Evolutionary conservation across 2,329 filamentous ascomycete species (phyloP), one percentile per base, ranked within the genome.

Genomic region (Ciborinia camelliae): DNA sequence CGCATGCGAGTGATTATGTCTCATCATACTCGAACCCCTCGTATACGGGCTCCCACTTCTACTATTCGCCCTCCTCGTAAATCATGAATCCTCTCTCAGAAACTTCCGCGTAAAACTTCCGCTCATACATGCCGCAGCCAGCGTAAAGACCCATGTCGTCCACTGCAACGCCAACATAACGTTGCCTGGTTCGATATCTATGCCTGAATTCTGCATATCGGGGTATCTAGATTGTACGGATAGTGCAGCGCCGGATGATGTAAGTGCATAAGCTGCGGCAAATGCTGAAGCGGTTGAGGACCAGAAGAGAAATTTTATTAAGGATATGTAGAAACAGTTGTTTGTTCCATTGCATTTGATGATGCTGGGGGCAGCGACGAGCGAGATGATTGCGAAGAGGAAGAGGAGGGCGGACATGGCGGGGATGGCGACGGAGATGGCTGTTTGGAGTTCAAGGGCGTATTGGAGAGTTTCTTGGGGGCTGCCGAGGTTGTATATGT

Each of bases 91-190:
- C 14, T 14, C 28, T 4, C 32, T 1, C 14, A 62, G 37, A 45
- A 62, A 47, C 1, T 12, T 45, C 3, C 14, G 45, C 4, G 26
- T 54, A 26, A 62, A 45, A 20, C 50, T 35, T 10, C 60, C 60
- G 9, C 50, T 62, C 60, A 62, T 62, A 23, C 30, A 10, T 5
- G 50, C 60, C 1, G 50, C 60, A 2, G 35, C 18, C n/a, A 35
- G 15, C 2, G 26, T 62, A 20, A 62, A 54, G 28, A 47, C 39
- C 26, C 35, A 62, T 14, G 50, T 45, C 50, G 54, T 62, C 60
- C 50, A 62, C 28, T 62, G 60, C 4, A 62, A 30, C 15, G 60
- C 50, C 1, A 54, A 23, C 48, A 54, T 62, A 18, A 53, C 28
- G 28, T 45, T 62, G 10, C 60, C 60, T 0, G 12, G n/a, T 15